Percentiles rank a stretch among this genome's conserved stretches.
phyloP scores from a whole-genome alignment of 2,329 filamentous ascomycete species.

The Zymoseptoria passerinii region DNA sequence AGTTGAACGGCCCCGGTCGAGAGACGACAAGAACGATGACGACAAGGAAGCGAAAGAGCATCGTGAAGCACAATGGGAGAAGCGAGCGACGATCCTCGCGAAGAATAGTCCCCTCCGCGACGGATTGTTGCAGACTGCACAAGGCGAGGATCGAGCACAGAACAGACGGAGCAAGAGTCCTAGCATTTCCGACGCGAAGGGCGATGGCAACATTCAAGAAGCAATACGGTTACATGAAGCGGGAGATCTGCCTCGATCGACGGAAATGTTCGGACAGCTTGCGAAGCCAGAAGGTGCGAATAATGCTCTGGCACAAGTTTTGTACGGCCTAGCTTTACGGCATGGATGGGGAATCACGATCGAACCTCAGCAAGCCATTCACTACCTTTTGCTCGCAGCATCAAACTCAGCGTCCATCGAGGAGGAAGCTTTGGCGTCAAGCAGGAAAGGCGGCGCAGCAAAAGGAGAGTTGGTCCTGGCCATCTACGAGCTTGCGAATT shows the following conservation, averaged over 20 bases:
- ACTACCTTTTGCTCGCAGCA: conserved; percentile 79
- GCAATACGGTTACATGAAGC: conserved; percentile 90
- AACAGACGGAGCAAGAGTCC: conserved; percentile 15
- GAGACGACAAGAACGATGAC: conserved; percentile 28
- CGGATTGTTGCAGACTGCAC: conserved; percentile 18
- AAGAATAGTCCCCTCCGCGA: conserved; percentile 40
- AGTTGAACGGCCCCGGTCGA: conserved; percentile 23
- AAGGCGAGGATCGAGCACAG: conserved; percentile 1
- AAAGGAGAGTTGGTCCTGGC: conserved; percentile 95
- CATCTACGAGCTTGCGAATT: conserved; percentile 90
- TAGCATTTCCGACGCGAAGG: conserved; percentile 28
- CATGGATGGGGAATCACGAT: conserved; percentile 87
- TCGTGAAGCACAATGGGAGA: conserved; percentile 77
- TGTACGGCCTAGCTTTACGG: conserved; percentile 87
- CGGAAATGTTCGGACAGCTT: conserved; percentile 73
- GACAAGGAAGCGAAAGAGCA: conserved; percentile 35
- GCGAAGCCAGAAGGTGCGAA: conserved; percentile 79
- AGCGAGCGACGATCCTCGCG: conserved; percentile 81
- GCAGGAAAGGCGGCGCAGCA: conserved; percentile 82
- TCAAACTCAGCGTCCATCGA: conserved; percentile 85
- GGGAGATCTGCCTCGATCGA: conserved; percentile 70
- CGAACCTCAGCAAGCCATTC: conserved; percentile 64
- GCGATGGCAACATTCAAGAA: conserved; percentile 68
- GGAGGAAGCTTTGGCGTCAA: conserved; percentile 72
- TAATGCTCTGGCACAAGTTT: conserved; percentile 88